Base-by-base conservation (phyloP, 1,139 yeast genomes). In the Suhomyces atakaporum region DNA sequence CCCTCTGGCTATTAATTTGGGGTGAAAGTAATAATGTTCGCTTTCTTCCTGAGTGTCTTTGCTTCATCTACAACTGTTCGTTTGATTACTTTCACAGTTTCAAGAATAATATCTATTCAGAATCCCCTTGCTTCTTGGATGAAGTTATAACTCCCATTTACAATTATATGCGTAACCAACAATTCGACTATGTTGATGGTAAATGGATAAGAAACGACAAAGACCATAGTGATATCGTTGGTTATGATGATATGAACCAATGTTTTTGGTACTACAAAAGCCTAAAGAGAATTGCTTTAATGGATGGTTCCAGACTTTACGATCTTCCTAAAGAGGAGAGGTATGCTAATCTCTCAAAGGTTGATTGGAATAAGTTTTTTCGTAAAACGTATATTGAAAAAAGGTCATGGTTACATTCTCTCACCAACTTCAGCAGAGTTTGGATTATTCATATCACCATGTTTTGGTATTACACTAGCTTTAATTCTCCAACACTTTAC, bases 181-280 rank as follows among this genome's bases (percentile, higher is more conserved):
- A 71, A 37, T 72, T 63, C 41, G 60, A 59, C 21, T 27, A 49
- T 1, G 44, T 53, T 6, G 68, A 68, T 24, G 77, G 71, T 0
- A 47, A 51, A 3, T 73, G 74, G 65, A 55, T 69, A 2, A 70
- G 73, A 43, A 68, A 69, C 25, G 81, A 75, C 36, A 74, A 69
- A 34, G 96, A 88, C 54, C 96, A 88, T 53, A 66, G 74, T 40
- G 65, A 72, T 25, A 74, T 81, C 2, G 80, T 88, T 43, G 96
- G 96, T 0, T 88, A 88, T 53, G 96, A 88, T 57, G 96, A 88
- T 55, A 70, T 86, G 35, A 88, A 88, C 56, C 96, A 84, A 53
- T 67, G 84, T 15, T 88, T 88, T 53, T 88, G 96, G 96, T 80
- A 80, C 46, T 73, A 77, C 0, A 73, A 77, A 38, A 87, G 88